Evolutionary conservation across 805 yeast genomes (phyloP), one percentile per base, ranked within the genome.

Genomic region (Cyberlindnera galapagoensis): DNA sequence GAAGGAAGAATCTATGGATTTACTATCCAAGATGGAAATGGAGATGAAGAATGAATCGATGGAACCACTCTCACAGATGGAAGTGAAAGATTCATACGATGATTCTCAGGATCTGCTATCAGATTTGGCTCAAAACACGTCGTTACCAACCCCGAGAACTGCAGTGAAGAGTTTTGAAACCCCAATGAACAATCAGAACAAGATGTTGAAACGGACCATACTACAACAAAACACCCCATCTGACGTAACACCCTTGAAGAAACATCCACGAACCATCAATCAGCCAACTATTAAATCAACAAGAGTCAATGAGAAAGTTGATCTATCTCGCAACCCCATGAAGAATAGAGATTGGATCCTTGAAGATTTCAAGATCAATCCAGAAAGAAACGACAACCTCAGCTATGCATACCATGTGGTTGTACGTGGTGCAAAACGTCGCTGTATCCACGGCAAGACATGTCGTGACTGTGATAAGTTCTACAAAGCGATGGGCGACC

Each of bases 281-380:
- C n/a, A n/a, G n/a, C n/a, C n/a, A n/a, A n/a, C n/a, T n/a, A n/a
- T n/a, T n/a, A n/a, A n/a, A n/a, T n/a, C n/a, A n/a, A n/a, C 26
- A 15, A 9, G 10, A 9, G 16, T 18, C 21, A 14, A 20, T 4
- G 7, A 30, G n/a, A 16, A 18, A 24, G 21, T 37, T 2, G 44
- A 51, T 25, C 24, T 49, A 0, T 34, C 52, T 1, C 14, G 10
- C 3, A 37, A 51, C 21, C 49, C 49, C 7, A n/a, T 21, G 5
- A 23, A 34, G 16, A 32, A 40, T 10, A 47, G 63, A 4, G 48
- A 48, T 9, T 63, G 69, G 69, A 50, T 56, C 8, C 51, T 57
- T 3, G 56, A 50, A 19, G 69, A 64, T 35, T 64, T 64, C 40
- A 49, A 56, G 14, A 48, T 59, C 12, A 63, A 64, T 31, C 61